Evolutionary conservation across 2,329 filamentous ascomycete genomes (phyloP).

Genomic region (Stemphylium vesicarium): DNA sequence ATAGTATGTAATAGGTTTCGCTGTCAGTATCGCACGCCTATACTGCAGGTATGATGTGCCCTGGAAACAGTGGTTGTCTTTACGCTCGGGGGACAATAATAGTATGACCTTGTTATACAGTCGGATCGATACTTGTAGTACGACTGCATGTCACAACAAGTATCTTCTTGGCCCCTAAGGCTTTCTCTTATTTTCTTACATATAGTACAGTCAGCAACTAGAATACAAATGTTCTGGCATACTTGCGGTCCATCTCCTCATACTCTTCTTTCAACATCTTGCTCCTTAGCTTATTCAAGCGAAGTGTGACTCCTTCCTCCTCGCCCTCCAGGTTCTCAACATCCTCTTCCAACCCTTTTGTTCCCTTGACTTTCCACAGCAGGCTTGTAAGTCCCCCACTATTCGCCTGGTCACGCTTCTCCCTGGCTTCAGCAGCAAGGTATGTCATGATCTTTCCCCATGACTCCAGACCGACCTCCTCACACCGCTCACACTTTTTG

Average conservation of each 20-base stretch:
- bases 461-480: constrained; percentile 77
- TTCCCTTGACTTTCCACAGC: constrained; percentile 38
- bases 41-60: too few species aligned
- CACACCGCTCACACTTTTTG: constrained; percentile 76
- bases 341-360: constrained; percentile 33
- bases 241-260: constrained; percentile 45
- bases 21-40: too few species aligned
- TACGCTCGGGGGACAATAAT: too few species aligned
- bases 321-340: constrained; percentile 44
- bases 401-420: constrained; percentile 33
- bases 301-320: constrained; percentile 42
- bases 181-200: not conserved
- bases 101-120: too few species aligned
- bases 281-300: constrained; percentile 43
- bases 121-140: too few species aligned
- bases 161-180: not conserved
- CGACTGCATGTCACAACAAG: too few species aligned
- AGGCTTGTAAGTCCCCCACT: constrained; percentile 26
- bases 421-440: constrained; percentile 60
- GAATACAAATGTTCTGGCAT: constrained; percentile 45
- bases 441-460: constrained; percentile 81
- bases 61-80: too few species aligned
- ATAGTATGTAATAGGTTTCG: too few species aligned
- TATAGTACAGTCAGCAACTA: constrained; percentile 18
- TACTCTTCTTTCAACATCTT: constrained; percentile 45